Percentiles rank a stretch among this genome's conserved stretches.
Evolutionary conservation across 2,329 filamentous ascomycete genomes (phyloP).

Genomic region (Colletotrichum tabaci): DNA sequence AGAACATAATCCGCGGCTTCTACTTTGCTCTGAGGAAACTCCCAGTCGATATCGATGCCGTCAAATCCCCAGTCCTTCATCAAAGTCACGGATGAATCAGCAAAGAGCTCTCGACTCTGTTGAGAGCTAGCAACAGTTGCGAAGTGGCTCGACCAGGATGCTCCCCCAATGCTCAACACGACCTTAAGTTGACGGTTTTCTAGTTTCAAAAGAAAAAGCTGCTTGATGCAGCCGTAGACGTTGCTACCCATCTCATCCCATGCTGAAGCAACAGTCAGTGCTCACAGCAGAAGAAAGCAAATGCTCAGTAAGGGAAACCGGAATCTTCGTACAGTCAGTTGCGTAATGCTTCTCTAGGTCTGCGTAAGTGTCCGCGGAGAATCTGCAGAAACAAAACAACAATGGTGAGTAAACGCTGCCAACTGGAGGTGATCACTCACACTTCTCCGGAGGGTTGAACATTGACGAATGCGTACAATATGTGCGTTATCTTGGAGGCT

Average conservation of each 20-base stretch:
- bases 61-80: constrained; percentile 80
- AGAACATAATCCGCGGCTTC: constrained; percentile 62
- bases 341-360: constrained; percentile 82
- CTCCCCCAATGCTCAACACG: constrained; percentile 86
- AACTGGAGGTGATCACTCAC: background rate
- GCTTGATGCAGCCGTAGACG: constrained; percentile 85
- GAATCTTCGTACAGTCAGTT: constrained; percentile 68
- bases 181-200: constrained; percentile 83
- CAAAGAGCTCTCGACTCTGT: constrained; percentile 76
- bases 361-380: constrained; percentile 77
- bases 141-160: constrained; percentile 87
- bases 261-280: constrained; percentile 47
- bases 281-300: background rate
- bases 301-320: background rate
- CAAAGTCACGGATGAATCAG: constrained; percentile 75
- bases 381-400: constrained; percentile 53
- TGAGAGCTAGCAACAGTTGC: constrained; percentile 75
- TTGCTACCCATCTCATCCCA: constrained; percentile 79
- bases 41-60: constrained; percentile 62
- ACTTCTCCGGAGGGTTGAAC: constrained; percentile 12
- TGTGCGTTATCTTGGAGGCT: constrained; percentile 7
- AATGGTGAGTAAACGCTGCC: constrained; percentile 1
- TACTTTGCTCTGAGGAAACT: constrained; percentile 53
- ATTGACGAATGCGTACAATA: constrained; percentile 20
- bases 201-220: constrained; percentile 84